Evolutionary conservation across 2,329 filamentous ascomycete genomes (phyloP).

Genomic region (Alternaria viburni): DNA sequence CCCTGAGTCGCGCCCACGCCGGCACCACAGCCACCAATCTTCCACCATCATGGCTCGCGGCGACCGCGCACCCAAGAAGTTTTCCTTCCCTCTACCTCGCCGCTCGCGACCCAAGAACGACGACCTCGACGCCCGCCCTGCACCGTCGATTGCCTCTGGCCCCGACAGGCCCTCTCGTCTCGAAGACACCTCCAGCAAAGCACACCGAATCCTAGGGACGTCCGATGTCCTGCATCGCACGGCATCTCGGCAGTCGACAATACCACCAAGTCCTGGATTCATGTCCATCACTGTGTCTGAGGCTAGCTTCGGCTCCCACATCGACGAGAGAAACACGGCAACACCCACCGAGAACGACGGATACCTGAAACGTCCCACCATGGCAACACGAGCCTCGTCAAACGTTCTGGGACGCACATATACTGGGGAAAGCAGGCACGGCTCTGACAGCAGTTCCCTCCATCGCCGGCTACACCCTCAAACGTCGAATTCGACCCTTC

Average conservation of each 20-base stretch:
- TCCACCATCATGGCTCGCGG: conserved; percentile 39
- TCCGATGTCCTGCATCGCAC: conserved; percentile 36
- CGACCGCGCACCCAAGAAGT: conserved; percentile 36
- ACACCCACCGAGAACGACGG: conserved; percentile 26
- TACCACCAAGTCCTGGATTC: conserved; percentile 37
- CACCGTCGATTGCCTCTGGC: conserved; percentile 21
- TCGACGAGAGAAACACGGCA: conserved; percentile 28
- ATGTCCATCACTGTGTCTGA: conserved; percentile 42
- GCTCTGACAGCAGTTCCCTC: conserved; percentile 38
- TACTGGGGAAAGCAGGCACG: conserved; percentile 28
- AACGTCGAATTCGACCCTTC: conserved; percentile 49
- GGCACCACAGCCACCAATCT: conserved; percentile 19
- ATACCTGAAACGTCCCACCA: conserved; percentile 23
- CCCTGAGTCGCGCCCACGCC: conserved; percentile 37
- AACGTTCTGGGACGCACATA: conserved; percentile 38
- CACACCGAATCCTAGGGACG: conserved; percentile 48
- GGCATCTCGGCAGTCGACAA: conserved; percentile 26
- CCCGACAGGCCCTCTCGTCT: conserved; percentile 33
- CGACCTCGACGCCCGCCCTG: conserved; percentile 24
- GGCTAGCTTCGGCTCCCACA: conserved; percentile 35
- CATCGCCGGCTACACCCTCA: conserved; percentile 39
- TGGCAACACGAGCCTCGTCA: conserved; percentile 44
- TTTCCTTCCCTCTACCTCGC: conserved; percentile 48
- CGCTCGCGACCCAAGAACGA: conserved; percentile 31
- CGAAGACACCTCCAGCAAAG: conserved; percentile 41